Percentiles rank a stretch among this genome's conserved stretches.
phyloP scores from a whole-genome alignment of 176 grass and related monocot genomes.

The Themeda triandra region DNA sequence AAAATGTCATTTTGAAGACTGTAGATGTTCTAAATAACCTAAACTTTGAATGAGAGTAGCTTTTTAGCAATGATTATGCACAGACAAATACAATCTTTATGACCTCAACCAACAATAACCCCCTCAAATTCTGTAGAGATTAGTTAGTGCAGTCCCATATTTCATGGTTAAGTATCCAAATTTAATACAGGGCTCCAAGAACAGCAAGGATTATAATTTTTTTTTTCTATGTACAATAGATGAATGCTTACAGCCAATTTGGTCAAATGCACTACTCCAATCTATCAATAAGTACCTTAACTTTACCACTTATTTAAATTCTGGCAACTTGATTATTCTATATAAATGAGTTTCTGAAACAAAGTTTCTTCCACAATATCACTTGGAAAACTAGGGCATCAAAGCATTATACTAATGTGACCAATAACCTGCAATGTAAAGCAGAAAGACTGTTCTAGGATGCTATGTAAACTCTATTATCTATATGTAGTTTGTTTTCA shows the following conservation, averaged over 20 bases:
- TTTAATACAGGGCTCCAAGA: neutral
- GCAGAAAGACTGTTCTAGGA: slow-evolving; percentile 11
- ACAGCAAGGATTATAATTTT: neutral
- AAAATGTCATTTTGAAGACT: neutral
- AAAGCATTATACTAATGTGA: neutral
- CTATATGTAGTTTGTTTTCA: neutral
- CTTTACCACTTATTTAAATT: neutral
- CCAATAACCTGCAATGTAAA: slow-evolving; percentile 9
- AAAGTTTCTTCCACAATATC: neutral
- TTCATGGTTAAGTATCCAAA: neutral
- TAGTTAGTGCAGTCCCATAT: neutral
- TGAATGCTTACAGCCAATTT: neutral
- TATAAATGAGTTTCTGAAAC: neutral
- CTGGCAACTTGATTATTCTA: neutral
- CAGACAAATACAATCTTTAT: neutral
- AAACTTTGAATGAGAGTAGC: neutral
- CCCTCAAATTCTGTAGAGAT: neutral
- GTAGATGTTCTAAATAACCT: neutral
- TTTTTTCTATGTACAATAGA: neutral
- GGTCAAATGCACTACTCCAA: neutral
- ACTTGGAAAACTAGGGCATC: neutral
- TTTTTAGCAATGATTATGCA: neutral
- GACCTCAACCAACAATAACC: neutral
- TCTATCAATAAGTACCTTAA: neutral
- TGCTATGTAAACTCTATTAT: neutral